These are phyloP conservation scores for Carpinus fangiana DNA, from an alignment of 306 rosid species.

Conservation along the genomic window DNA sequence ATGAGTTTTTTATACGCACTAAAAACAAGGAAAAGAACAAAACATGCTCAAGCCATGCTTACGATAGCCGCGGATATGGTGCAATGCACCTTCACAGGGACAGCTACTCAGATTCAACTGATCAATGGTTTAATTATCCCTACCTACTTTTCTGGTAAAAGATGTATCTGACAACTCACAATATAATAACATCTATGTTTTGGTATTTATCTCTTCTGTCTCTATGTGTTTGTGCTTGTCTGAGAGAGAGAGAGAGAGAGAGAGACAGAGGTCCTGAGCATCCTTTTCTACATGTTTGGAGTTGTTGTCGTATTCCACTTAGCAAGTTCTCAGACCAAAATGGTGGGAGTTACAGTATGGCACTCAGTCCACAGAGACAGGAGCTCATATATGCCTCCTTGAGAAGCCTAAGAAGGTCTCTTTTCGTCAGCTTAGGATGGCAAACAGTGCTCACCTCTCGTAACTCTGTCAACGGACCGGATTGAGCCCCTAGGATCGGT, in stretches of 20 bases:
- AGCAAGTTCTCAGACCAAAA: neutral
- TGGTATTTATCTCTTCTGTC: conserved; percentile 3
- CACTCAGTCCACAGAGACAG: neutral
- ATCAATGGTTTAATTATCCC: neutral
- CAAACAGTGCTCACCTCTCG: conserved; percentile 47
- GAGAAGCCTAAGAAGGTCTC: neutral
- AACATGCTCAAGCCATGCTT: neutral
- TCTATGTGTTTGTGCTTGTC: neutral
- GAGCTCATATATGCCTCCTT: conserved; percentile 21
- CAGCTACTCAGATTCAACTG: neutral
- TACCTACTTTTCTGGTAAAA: neutral
- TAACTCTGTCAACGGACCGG: conserved; percentile 37
- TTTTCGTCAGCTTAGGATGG: conserved; percentile 16
- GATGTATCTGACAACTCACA: neutral
- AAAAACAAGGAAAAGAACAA: neutral
- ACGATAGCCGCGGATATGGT: neutral
- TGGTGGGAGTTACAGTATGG: neutral
- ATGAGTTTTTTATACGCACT: neutral
- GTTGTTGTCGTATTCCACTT: neutral
- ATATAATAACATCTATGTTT: neutral
- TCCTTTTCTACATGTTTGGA: neutral
- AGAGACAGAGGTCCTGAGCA: neutral
- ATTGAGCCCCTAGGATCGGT: neutral
- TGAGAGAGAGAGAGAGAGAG: neutral
- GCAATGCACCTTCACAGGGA: neutral